phyloP scores from a whole-genome alignment of 2,329 filamentous ascomycete genomes.

The Pestalotiopsis sp. region DNA sequence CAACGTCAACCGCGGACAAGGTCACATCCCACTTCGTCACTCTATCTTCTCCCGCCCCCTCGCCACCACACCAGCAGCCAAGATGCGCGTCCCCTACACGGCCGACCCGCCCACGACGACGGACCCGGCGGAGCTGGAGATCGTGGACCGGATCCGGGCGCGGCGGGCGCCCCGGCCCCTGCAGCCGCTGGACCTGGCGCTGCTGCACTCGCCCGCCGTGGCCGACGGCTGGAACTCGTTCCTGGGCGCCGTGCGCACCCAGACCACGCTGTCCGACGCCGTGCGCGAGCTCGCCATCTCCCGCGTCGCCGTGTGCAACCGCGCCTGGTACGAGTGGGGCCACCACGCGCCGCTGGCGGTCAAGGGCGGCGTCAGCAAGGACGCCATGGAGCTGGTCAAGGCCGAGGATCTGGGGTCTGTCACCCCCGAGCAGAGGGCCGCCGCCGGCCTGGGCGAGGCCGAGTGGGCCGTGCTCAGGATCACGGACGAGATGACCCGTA shows the following conservation, averaged over 20 bases:
- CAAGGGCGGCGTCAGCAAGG: slow-evolving; percentile 57
- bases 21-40: background rate
- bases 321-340: slow-evolving; percentile 84
- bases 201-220: slow-evolving; percentile 74
- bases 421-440: slow-evolving; percentile 28
- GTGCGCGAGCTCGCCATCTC: slow-evolving; percentile 80
- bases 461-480: slow-evolving; percentile 74
- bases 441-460: slow-evolving; percentile 49
- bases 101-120: slow-evolving; percentile 51
- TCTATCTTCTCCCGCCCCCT: background rate
- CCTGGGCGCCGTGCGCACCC: slow-evolving; percentile 64
- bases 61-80: slow-evolving; percentile 24
- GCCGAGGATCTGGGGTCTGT: slow-evolving; percentile 26
- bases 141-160: slow-evolving; percentile 65
- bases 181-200: slow-evolving; percentile 73
- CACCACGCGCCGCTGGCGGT: slow-evolving; percentile 73
- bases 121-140: slow-evolving; percentile 51
- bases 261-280: slow-evolving; percentile 51
- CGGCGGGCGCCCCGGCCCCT: slow-evolving; percentile 72
- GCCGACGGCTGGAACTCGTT: slow-evolving; percentile 78
- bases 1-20: background rate
- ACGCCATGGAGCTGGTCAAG: slow-evolving; percentile 49
- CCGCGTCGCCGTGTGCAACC: slow-evolving; percentile 78
- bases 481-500: slow-evolving; percentile 82
- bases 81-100: slow-evolving; percentile 71